Base-by-base conservation (phyloP, 345 rosid genomes). In the Lepidium aucheri region DNA sequence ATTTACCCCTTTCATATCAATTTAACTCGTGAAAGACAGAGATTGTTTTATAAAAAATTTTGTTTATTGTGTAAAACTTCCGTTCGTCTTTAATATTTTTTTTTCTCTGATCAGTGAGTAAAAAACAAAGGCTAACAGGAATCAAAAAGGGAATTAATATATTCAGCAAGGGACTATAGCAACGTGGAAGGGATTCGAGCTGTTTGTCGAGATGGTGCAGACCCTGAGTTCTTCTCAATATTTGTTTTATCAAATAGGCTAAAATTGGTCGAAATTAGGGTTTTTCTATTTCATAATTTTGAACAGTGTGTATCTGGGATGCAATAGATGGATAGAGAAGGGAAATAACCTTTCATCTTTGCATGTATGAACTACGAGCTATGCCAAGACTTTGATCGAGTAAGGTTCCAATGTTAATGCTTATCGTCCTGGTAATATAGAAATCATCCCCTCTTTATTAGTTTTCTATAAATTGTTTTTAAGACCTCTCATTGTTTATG, bases 301-400 rank as follows among this genome's bases (percentile, higher is more conserved):
- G 53, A 52, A 42, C 33, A 20, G 30, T 57, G 46, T 12, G 2
- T 35, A 7, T 15, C 26, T 42, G 18, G 52, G n/a, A 53, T 49
- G 77, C 80, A 94, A 97, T 94, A 93, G 93, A 73, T 82, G 30
- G 97, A 94, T 79, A 85, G 67, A 77, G 97, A 94, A 58, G 97
- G 91, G 17, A 94, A 94, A 77, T 90, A 97, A 32, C 90, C 99
- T 4, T 74, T 94, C 84, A 94, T 94, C 5, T 52, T 76, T 61
- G 96, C 95, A 24, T 90, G 87, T 64, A 68, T 88, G 96, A 85
- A 80, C 58, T 67, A 89, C 3, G 83, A 78, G 75, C 86, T 79
- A 8, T 0, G 93, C 95, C 4, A 81, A 85, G 67, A 81, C 95
- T 53, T 81, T 94, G 83, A 77, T 94, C 3, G 96, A 86, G 67